phyloP scores from a whole-genome alignment of 2,329 filamentous ascomycete species.

The Aspergillus pseudoglaucus region DNA sequence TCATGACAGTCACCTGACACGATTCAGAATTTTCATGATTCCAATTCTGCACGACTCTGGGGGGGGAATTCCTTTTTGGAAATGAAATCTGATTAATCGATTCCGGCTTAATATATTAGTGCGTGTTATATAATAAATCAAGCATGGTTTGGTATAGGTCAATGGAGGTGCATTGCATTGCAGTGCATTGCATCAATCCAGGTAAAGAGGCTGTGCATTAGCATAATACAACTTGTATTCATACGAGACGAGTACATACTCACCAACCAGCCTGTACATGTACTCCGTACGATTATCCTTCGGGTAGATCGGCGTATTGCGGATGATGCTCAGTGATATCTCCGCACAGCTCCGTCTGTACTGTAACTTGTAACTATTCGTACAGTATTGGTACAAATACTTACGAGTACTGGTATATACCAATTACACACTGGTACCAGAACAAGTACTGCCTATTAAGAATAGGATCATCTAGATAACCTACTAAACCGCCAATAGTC shows the following conservation, averaged over 20 bases:
- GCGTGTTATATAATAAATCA: too few relatives aligned
- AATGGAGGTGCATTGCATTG: neutral
- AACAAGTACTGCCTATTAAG: too few relatives aligned
- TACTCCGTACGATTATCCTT: neutral
- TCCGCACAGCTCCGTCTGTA: neutral
- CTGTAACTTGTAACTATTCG: neutral
- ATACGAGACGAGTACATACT: neutral
- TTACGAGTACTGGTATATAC: too few relatives aligned
- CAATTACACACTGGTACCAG: too few relatives aligned
- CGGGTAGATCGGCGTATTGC: neutral
- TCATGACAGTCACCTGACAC: conserved; percentile 6
- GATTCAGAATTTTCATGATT: neutral
- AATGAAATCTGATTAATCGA: neutral
- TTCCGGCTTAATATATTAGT: neutral
- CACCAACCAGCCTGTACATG: neutral
- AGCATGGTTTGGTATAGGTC: too few relatives aligned
- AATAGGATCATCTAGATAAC: neutral
- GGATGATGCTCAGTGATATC: neutral
- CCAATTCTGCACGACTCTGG: neutral
- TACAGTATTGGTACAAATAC: too few relatives aligned
- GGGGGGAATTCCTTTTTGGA: neutral
- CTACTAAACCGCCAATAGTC: neutral
- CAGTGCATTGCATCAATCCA: neutral
- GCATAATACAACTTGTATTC: neutral
- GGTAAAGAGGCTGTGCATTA: neutral